Base-by-base conservation (phyloP, 495 filamentous ascomycete species). In the Penicillium parvum region DNA sequence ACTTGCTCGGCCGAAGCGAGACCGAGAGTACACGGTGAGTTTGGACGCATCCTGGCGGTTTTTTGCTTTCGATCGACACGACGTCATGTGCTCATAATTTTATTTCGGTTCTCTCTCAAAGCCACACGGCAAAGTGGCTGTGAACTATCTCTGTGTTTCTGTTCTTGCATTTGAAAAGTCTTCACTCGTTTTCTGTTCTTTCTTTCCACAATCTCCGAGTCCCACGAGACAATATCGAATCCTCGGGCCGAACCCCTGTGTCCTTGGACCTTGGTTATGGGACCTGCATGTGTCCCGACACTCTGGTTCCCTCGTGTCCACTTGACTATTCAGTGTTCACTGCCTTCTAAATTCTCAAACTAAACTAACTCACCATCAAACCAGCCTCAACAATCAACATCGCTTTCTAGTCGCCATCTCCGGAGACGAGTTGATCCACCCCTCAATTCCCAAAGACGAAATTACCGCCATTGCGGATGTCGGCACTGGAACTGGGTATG, bases 401-500 rank as follows among this genome's bases (percentile, higher is more conserved):
- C 37, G 44, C 3, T 61, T 58, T 25, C 26, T 61, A 1, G 40
- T 51, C 0, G 30, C 51, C 1, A 7, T 64, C 5, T 51, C 55
- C 9, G 45, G 53, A 5, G 46, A 44, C 8, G 39, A 49, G 8
- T 40, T 55, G 4, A 42, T 71, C 6, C 57, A 69, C 30, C 45
- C 58, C 2, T 62, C 55, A 0, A 66, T 69, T 7, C 53, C 60
- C 1, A 32, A 20, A 3, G 46, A 50, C 1, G 30, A 37, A 1
- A 37, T 66, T 7, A 35, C 34, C 0, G 23, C 55, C 1, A 39
- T 71, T 11, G 65, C 65, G 6, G 67, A 71, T 26, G 14, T 71
- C 5, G 67, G 53, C 6, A 68, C 65, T 16, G 67, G 67, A 5
- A 69, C 65, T 7, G 67, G 67, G 64, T 67, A 57, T 4, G 45